Percentiles rank a stretch among this genome's conserved stretches.
These are phyloP conservation scores for Lactifluus pinguis DNA, from an alignment of 768 basidiomycete species.

Conservation along the genomic window DNA sequence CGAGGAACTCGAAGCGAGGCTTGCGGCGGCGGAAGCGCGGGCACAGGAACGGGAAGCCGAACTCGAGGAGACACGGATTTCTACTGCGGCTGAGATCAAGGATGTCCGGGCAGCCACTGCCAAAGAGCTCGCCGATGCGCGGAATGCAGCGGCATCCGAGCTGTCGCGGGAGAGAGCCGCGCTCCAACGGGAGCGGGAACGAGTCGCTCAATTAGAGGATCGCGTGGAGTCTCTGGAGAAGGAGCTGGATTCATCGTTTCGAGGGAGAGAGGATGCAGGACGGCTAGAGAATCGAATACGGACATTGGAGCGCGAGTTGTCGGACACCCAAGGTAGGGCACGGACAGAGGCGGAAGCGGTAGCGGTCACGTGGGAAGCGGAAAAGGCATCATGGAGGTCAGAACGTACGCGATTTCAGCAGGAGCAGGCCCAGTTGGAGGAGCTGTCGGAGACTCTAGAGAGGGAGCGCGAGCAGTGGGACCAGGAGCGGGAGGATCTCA, in stretches of 20 bases:
- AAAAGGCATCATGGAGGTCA: conserved; percentile 30
- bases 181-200: neutral
- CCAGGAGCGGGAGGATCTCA: conserved; percentile 40
- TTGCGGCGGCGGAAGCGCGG: conserved; percentile 49
- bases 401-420: conserved; percentile 33
- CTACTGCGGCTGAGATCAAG: conserved; percentile 39
- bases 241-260: conserved; percentile 44
- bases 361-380: neutral
- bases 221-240: conserved; percentile 31
- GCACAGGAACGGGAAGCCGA: conserved; percentile 47
- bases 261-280: conserved; percentile 28
- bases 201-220: conserved; percentile 29
- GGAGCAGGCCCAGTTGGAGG: conserved; percentile 34
- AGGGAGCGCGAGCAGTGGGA: conserved; percentile 40
- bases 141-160: neutral
- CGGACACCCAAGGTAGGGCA: neutral
- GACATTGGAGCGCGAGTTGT: conserved; percentile 5
- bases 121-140: neutral
- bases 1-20: conserved; percentile 53
- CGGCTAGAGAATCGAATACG: conserved; percentile 3
- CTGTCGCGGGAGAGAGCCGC: neutral
- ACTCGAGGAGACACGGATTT: conserved; percentile 35
- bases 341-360: conserved; percentile 2
- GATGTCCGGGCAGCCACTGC: conserved; percentile 41
- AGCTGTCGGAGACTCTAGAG: conserved; percentile 43